phyloP scores from a whole-genome alignment of 345 rosid species.

The Sisymbrium altissimum region DNA sequence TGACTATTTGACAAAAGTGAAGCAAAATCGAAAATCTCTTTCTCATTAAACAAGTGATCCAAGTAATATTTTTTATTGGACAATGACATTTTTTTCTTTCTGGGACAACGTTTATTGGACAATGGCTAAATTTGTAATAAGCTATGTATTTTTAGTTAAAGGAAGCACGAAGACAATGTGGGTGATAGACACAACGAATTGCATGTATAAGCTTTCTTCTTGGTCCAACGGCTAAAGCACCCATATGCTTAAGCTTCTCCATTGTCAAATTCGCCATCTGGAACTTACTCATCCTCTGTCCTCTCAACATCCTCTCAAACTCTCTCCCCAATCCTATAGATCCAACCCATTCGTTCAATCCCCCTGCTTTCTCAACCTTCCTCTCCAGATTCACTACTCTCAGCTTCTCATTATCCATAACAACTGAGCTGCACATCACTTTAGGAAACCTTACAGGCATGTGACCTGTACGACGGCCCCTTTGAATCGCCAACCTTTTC shows the following conservation, averaged over 20 bases:
- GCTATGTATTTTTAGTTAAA: not conserved
- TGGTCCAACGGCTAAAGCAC: constrained; percentile 86
- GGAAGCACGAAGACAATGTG: constrained; percentile 43
- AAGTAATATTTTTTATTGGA: too few relatives aligned
- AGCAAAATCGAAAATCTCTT: not conserved
- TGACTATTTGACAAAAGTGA: not conserved
- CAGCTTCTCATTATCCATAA: constrained; percentile 47
- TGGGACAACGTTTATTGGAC: too few relatives aligned
- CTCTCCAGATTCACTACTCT: constrained; percentile 69
- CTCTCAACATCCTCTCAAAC: constrained; percentile 65
- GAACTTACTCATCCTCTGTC: constrained; percentile 56
- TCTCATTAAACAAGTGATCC: not conserved
- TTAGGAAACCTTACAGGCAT: constrained; percentile 34
- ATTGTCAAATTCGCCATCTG: constrained; percentile 77
- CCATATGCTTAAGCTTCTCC: constrained; percentile 98
- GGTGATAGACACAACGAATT: constrained; percentile 75
- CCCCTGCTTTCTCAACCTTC: constrained; percentile 77
- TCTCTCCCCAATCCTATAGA: constrained; percentile 70
- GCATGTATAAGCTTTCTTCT: constrained; percentile 95
- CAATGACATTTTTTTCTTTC: too few relatives aligned
- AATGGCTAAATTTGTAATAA: not conserved
- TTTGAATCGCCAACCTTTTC: constrained; percentile 10
- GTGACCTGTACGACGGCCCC: not conserved
- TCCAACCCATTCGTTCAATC: constrained; percentile 68
- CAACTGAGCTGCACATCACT: constrained; percentile 35